Evolutionary conservation across 139 green algal genomes (phyloP).

Genomic region (Pleodorina starrii): DNA sequence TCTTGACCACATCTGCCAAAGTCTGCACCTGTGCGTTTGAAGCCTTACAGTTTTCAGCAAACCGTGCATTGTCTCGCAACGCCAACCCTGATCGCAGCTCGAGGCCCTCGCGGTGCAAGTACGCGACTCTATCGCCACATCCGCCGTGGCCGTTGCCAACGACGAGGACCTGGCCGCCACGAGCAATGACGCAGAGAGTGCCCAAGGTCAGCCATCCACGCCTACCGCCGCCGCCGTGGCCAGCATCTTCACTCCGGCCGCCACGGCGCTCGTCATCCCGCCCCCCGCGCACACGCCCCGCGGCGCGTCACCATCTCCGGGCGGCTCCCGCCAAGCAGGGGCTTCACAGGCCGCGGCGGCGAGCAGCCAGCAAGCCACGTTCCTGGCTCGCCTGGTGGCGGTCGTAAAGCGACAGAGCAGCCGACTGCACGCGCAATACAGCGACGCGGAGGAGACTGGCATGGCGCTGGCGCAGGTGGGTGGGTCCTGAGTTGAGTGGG

Average conservation of each 20-base stretch:
- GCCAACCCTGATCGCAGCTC: no score
- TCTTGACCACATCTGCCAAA: no score
- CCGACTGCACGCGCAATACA: constrained; percentile 55
- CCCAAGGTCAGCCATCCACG: neutral
- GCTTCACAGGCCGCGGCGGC: neutral
- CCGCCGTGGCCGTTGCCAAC: neutral
- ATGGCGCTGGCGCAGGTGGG: constrained; percentile 44
- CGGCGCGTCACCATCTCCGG: neutral
- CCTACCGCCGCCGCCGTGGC: neutral
- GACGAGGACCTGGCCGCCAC: neutral
- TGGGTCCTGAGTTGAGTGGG: no score
- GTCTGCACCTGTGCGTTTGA: no score
- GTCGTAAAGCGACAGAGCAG: constrained; percentile 54
- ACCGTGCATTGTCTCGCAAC: no score
- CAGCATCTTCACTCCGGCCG: constrained; percentile 29
- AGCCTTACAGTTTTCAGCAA: no score
- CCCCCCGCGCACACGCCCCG: neutral
- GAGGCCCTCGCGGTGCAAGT: constrained; percentile 25
- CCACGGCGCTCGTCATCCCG: neutral
- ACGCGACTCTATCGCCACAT: neutral
- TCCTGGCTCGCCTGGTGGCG: constrained; percentile 54
- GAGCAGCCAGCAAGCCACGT: constrained; percentile 2
- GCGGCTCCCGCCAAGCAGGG: neutral
- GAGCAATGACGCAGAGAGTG: neutral
- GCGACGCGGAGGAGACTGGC: constrained; percentile 44